Conservation (phyloP, 2,329 filamentous ascomycete genomes). For the Trichophyton schoenleinii region DNA sequence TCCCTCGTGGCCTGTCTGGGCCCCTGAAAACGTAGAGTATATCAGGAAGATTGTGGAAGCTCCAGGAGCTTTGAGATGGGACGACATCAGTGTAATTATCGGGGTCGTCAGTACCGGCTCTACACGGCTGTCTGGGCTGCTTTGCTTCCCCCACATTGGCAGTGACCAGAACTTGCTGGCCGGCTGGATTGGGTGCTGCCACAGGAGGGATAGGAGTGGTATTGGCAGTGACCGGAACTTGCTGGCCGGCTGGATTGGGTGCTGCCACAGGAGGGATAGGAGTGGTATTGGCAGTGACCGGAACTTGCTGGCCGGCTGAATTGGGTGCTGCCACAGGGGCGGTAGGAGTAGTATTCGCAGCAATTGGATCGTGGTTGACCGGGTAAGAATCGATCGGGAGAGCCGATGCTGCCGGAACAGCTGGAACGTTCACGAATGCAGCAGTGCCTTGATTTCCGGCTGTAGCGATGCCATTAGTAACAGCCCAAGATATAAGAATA, state of each 20-base stretch:
- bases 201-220: too few species aligned
- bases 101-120: background rate
- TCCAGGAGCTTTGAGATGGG: slow-evolving; percentile 16
- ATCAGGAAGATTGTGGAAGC: slow-evolving; percentile 17
- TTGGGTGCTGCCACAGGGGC: too few species aligned
- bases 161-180: background rate
- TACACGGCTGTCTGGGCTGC: slow-evolving; percentile 9
- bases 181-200: too few species aligned
- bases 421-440: background rate
- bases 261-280: too few species aligned
- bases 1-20: slow-evolving; percentile 2
- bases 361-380: too few species aligned
- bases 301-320: too few species aligned
- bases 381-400: background rate
- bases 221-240: background rate
- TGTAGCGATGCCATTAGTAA: background rate
- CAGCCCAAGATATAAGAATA: background rate
- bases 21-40: slow-evolving; percentile 17
- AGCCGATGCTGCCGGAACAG: background rate
- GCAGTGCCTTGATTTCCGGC: background rate
- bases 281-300: too few species aligned
- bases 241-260: background rate
- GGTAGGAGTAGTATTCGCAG: too few species aligned
- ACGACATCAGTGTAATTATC: slow-evolving; percentile 11
- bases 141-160: background rate